phyloP scores from a whole-genome alignment of 305 asterid genomes.

The Petunia hybrid region DNA sequence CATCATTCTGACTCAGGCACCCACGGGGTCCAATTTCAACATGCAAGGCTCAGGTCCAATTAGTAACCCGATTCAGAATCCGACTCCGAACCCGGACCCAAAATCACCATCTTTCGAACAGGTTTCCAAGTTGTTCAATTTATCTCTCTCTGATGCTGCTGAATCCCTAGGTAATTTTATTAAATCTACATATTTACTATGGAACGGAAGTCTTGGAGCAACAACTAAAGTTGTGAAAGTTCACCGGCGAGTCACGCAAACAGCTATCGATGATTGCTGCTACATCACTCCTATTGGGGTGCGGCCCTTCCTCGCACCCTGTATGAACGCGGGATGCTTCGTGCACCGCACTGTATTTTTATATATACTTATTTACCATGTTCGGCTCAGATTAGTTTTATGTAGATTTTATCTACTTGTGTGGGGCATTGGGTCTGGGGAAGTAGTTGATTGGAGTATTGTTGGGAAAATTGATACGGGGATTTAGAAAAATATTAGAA shows the following conservation, averaged over 20 bases:
- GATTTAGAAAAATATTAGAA: too few species aligned
- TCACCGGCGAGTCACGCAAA: too few species aligned
- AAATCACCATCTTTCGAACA: constrained; percentile 56
- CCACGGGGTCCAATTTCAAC: not conserved
- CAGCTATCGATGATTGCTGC: too few species aligned
- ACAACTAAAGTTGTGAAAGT: too few species aligned
- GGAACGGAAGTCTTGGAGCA: too few species aligned
- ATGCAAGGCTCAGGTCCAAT: constrained; percentile 46
- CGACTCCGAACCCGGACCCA: constrained; percentile 39
- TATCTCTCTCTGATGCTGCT: constrained; percentile 69
- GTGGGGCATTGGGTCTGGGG: not conserved
- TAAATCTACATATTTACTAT: not conserved
- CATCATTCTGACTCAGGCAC: not conserved
- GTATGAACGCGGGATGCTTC: too few species aligned
- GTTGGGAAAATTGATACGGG: not conserved
- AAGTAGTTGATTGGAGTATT: not conserved
- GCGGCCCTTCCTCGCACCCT: too few species aligned
- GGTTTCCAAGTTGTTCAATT: constrained; percentile 59
- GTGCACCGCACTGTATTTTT: too few species aligned
- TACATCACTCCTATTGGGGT: too few species aligned
- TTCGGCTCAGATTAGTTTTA: not conserved
- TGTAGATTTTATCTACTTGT: too few species aligned
- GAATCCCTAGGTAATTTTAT: constrained; percentile 54
- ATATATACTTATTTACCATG: not conserved
- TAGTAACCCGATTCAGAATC: constrained; percentile 33